A percentile compares a stretch with the other conserved stretches of the same genome.
Conservation (phyloP, 495 filamentous ascomycete species). For the Acidomyces sp. region DNA sequence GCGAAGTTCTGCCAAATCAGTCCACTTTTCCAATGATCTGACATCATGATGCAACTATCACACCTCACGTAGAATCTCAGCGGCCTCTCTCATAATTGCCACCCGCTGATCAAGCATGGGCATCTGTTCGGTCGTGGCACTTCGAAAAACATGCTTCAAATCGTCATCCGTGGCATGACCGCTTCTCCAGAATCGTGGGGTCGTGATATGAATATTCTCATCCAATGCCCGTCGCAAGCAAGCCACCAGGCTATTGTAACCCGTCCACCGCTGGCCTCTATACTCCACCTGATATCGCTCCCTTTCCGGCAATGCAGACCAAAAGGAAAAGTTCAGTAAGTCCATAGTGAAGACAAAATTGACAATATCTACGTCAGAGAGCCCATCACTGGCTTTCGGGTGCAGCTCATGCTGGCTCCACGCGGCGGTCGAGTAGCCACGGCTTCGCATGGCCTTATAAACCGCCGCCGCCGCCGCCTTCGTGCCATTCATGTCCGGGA, state of each 20-base stretch:
- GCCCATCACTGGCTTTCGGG: slow-evolving; percentile 47
- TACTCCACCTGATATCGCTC: slow-evolving; percentile 71
- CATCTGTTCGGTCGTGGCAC: slow-evolving; percentile 72
- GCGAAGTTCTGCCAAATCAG: slow-evolving; percentile 14
- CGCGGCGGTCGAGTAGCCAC: slow-evolving; percentile 63
- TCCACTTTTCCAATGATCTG: neutral
- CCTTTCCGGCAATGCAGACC: slow-evolving; percentile 52
- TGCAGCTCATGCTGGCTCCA: slow-evolving; percentile 91
- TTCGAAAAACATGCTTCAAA: slow-evolving; percentile 69
- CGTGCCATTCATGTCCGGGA: slow-evolving; percentile 60
- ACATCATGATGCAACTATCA: slow-evolving; percentile 22
- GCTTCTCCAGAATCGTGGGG: slow-evolving; percentile 73
- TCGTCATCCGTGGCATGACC: slow-evolving; percentile 59
- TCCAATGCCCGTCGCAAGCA: slow-evolving; percentile 75
- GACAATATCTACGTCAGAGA: slow-evolving; percentile 52
- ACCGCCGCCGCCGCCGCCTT: slow-evolving; percentile 71
- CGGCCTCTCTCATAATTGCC: slow-evolving; percentile 70
- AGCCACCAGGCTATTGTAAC: slow-evolving; percentile 91
- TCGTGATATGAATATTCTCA: slow-evolving; percentile 87
- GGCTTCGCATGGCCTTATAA: slow-evolving; percentile 67
- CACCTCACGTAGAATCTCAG: slow-evolving; percentile 72
- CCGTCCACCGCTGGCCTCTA: slow-evolving; percentile 68
- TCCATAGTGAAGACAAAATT: slow-evolving; percentile 97
- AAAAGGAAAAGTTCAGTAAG: slow-evolving; percentile 88
- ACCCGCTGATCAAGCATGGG: slow-evolving; percentile 71